A percentile compares a stretch with the other conserved stretches of the same genome.
Conservation (phyloP, 768 basidiomycete species). For the Hemileccinum rubropunctum region DNA sequence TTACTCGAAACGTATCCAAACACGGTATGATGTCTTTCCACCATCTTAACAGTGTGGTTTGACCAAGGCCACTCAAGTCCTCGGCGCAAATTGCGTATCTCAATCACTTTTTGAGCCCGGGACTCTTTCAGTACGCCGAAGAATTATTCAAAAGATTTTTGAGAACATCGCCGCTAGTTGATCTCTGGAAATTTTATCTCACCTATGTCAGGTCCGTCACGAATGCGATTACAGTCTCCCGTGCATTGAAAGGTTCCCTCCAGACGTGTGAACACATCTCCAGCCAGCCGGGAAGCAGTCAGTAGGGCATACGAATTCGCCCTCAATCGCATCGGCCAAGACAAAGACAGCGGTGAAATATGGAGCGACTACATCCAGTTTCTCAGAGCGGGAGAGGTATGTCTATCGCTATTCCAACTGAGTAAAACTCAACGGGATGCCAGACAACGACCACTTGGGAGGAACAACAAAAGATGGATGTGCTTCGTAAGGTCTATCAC, state of each 20-base stretch:
- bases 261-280: constrained; percentile 68
- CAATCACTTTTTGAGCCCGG: constrained; percentile 66
- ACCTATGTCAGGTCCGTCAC: constrained; percentile 81
- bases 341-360: constrained; percentile 88
- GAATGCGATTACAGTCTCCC: constrained; percentile 8
- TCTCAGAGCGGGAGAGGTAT: constrained; percentile 73
- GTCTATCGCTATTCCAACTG: constrained; percentile 20
- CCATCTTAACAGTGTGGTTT: constrained; percentile 24
- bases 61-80: constrained; percentile 46
- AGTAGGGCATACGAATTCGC: constrained; percentile 93
- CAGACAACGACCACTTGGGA: constrained; percentile 88
- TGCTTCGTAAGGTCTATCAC: constrained; percentile 87
- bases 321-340: constrained; percentile 83
- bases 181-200: constrained; percentile 91
- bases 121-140: constrained; percentile 75
- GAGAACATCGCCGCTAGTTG: constrained; percentile 80
- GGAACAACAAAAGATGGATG: constrained; percentile 92
- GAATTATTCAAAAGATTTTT: constrained; percentile 87
- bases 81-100: constrained; percentile 85
- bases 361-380: constrained; percentile 96
- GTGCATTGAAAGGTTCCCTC: constrained; percentile 15
- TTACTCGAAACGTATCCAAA: constrained; percentile 87
- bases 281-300: constrained; percentile 70
- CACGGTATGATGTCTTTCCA: constrained; percentile 62
- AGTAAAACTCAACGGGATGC: constrained; percentile 5